Percentiles rank a stretch among this genome's conserved stretches.
Evolutionary conservation across 805 yeast species (phyloP).

Genomic region (Yamadazyma ubonensis): DNA sequence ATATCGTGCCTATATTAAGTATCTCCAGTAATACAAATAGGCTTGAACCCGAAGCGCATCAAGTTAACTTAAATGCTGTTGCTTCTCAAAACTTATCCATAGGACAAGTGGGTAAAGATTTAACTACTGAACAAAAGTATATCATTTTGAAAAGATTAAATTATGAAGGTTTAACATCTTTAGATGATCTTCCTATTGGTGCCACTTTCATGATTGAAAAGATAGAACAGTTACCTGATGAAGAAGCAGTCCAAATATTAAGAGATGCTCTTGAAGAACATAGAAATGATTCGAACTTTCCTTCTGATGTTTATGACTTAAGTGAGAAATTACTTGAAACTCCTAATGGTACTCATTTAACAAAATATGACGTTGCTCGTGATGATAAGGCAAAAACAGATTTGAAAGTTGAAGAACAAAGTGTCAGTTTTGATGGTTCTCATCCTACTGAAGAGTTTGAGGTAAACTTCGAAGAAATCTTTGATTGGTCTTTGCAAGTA

Average conservation of each 20-base stretch:
- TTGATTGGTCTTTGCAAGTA: slow-evolving; percentile 33
- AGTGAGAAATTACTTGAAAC: slow-evolving; percentile 19
- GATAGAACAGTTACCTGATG: slow-evolving; percentile 31
- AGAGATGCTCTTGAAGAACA: slow-evolving; percentile 35
- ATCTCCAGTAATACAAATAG: slow-evolving; percentile 2
- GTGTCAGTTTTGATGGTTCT: not conserved
- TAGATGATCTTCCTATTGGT: slow-evolving; percentile 29
- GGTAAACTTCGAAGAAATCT: slow-evolving; percentile 9
- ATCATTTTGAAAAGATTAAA: slow-evolving; percentile 27
- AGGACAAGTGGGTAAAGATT: slow-evolving; percentile 23
- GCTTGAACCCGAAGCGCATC: not conserved
- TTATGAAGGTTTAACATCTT: slow-evolving; percentile 24
- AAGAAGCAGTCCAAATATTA: slow-evolving; percentile 42
- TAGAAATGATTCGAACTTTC: slow-evolving; percentile 32
- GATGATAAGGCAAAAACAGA: not conserved
- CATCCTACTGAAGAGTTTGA: slow-evolving; percentile 1
- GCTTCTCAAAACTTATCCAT: slow-evolving; percentile 24
- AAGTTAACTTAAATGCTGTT: slow-evolving; percentile 1
- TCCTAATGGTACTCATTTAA: no score
- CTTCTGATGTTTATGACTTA: slow-evolving; percentile 29
- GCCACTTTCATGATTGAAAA: slow-evolving; percentile 43
- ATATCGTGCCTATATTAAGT: not conserved
- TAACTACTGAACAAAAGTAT: slow-evolving; percentile 27
- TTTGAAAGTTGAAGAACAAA: not conserved
- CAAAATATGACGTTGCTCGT: not conserved